These are phyloP conservation scores for Fusarium dlaminii DNA, from an alignment of 2,329 filamentous ascomycete species.

Conservation along the genomic window DNA sequence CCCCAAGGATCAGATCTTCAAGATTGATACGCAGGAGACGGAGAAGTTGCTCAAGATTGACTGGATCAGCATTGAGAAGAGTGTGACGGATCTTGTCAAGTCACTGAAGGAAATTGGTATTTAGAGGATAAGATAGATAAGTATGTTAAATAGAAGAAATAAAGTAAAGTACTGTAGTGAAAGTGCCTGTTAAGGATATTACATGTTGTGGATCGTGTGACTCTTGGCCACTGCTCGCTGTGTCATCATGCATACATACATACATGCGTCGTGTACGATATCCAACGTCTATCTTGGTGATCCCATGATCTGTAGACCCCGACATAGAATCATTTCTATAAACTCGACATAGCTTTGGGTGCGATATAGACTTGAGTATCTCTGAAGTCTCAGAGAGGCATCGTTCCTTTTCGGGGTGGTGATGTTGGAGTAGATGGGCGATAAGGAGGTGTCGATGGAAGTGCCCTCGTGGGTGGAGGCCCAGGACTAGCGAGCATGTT, in stretches of 20 bases:
- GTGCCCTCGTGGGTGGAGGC: constrained; percentile 57
- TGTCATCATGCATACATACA: constrained; percentile 4
- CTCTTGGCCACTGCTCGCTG: background rate
- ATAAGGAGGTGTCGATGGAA: constrained; percentile 41
- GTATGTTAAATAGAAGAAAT: background rate
- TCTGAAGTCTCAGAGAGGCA: background rate
- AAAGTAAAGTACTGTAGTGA: background rate
- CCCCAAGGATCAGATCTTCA: constrained; percentile 56
- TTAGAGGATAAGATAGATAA: constrained; percentile 10
- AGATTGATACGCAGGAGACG: constrained; percentile 67
- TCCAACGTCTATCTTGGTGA: background rate
- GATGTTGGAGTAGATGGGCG: constrained; percentile 23
- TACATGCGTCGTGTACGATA: background rate
- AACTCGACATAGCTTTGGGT: no score
- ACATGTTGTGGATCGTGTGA: constrained; percentile 11
- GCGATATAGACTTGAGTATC: background rate
- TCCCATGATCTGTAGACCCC: constrained; percentile 27
- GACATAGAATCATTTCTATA: background rate
- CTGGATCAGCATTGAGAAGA: constrained; percentile 70
- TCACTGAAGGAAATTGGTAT: constrained; percentile 62
- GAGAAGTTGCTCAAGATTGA: constrained; percentile 69
- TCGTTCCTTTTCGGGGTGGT: constrained; percentile 7
- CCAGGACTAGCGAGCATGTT: constrained; percentile 48
- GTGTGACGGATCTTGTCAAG: constrained; percentile 70
- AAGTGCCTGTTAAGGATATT: background rate